phyloP scores from a whole-genome alignment of 2,329 filamentous ascomycete genomes.

The Colletotrichum lupini region DNA sequence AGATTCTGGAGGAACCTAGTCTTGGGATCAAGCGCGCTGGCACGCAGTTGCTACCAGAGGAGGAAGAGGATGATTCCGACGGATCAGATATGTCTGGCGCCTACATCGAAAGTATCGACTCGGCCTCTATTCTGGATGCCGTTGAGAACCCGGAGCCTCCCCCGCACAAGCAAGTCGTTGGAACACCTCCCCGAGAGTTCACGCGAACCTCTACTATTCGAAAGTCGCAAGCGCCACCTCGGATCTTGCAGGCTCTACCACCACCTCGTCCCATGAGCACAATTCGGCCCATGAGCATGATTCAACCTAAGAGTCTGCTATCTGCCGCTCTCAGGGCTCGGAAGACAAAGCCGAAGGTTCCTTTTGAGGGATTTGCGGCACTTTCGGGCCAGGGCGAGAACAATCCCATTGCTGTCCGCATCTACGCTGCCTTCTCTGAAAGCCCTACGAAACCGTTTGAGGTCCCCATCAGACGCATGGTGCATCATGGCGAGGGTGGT shows the following conservation, averaged over 20 bases:
- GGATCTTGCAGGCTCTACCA: slow-evolving; percentile 73
- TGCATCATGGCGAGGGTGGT: slow-evolving; percentile 73
- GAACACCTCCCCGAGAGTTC: slow-evolving; percentile 72
- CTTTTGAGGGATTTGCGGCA: slow-evolving; percentile 81
- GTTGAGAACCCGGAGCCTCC: slow-evolving; percentile 68
- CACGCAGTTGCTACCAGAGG: slow-evolving; percentile 65
- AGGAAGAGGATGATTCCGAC: slow-evolving; percentile 71
- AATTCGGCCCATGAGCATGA: slow-evolving; percentile 73
- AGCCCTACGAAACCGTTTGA: slow-evolving; percentile 74
- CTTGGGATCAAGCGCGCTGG: slow-evolving; percentile 56
- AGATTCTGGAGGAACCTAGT: slow-evolving; percentile 61
- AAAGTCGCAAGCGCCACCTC: slow-evolving; percentile 68
- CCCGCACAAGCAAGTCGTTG: slow-evolving; percentile 67
- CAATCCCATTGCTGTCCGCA: slow-evolving; percentile 79
- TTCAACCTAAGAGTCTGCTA: slow-evolving; percentile 76
- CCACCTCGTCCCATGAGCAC: slow-evolving; percentile 76
- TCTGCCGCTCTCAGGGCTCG: slow-evolving; percentile 80
- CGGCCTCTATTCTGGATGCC: slow-evolving; percentile 75
- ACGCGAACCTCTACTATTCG: slow-evolving; percentile 72
- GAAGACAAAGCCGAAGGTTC: slow-evolving; percentile 74
- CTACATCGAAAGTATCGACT: slow-evolving; percentile 76
- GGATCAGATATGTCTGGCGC: slow-evolving; percentile 72
- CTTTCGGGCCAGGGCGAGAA: slow-evolving; percentile 83
- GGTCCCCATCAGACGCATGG: slow-evolving; percentile 75
- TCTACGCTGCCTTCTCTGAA: slow-evolving; percentile 79